Conservation (phyloP, 192 early-diverging fungal genomes). For the Globomyces pollinis-pini region DNA sequence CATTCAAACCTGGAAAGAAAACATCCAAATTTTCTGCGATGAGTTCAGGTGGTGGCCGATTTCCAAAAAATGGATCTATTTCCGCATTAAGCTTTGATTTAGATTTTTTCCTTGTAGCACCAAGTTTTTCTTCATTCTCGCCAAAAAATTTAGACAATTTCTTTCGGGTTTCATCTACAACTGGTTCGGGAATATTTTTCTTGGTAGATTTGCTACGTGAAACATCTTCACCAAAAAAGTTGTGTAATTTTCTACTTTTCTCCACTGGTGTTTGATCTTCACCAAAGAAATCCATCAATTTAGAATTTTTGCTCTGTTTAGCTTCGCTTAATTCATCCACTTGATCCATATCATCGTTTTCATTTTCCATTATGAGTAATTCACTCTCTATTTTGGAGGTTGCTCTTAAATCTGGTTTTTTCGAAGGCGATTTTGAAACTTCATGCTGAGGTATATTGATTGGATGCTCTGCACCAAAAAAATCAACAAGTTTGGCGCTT, state of each 20-base stretch:
- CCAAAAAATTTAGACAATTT: neutral
- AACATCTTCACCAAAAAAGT: slow-evolving; percentile 8
- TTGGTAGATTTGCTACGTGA: neutral
- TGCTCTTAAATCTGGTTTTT: too few relatives aligned
- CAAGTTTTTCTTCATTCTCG: neutral
- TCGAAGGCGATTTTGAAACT: too few relatives aligned
- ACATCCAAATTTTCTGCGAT: slow-evolving; percentile 83
- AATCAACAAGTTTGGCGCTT: too few relatives aligned
- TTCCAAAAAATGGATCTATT: slow-evolving; percentile 79
- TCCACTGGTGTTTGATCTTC: neutral
- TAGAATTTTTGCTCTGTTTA: neutral
- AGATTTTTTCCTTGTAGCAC: neutral
- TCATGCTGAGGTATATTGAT: too few relatives aligned
- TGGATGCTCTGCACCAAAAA: too few relatives aligned
- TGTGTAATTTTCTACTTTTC: neutral
- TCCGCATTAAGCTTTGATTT: slow-evolving; percentile 22
- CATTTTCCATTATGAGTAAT: too few relatives aligned
- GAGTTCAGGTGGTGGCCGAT: slow-evolving; percentile 86
- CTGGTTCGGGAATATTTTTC: neutral
- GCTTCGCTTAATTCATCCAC: neutral
- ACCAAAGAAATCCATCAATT: slow-evolving; percentile 11
- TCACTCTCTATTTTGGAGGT: too few relatives aligned
- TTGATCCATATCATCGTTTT: too few relatives aligned
- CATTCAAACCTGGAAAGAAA: slow-evolving; percentile 58
- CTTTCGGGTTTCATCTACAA: neutral